Evolutionary conservation across 1,284 basidiomycete species (phyloP).

Genomic region (Sphaerobolus stellatus): DNA sequence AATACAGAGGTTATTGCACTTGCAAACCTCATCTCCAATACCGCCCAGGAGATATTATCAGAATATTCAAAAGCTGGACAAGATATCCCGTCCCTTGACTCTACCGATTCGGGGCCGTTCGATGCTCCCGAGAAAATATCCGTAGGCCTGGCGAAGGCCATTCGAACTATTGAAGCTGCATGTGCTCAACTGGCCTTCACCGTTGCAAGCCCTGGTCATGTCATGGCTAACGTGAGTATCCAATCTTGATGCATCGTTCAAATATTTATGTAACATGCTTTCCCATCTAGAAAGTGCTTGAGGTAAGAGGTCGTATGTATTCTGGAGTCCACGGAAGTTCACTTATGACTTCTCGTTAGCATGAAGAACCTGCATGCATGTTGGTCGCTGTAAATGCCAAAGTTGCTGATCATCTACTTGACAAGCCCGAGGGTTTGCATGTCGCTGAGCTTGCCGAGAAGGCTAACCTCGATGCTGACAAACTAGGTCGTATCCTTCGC

Average conservation of each 20-base stretch:
- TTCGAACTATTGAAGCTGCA: slow-evolving; percentile 32
- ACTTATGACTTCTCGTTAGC: background rate
- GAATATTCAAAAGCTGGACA: slow-evolving; percentile 16
- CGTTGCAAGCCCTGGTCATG: slow-evolving; percentile 32
- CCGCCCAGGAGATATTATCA: slow-evolving; percentile 14
- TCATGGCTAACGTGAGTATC: slow-evolving; percentile 30
- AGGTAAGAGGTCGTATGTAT: background rate
- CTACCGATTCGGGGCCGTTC: slow-evolving; percentile 26
- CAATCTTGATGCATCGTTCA: background rate
- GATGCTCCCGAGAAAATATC: slow-evolving; percentile 21
- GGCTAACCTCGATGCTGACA: slow-evolving; percentile 30
- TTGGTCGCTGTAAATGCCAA: slow-evolving; percentile 26
- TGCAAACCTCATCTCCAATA: slow-evolving; percentile 12
- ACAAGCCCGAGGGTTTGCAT: slow-evolving; percentile 32
- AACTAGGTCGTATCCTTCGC: slow-evolving; percentile 36
- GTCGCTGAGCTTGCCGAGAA: slow-evolving; percentile 29
- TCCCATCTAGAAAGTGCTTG: background rate
- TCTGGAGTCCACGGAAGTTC: background rate
- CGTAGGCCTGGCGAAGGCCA: slow-evolving; percentile 23
- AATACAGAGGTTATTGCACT: slow-evolving; percentile 13
- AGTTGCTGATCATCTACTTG: slow-evolving; percentile 31
- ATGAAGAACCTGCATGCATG: slow-evolving; percentile 27
- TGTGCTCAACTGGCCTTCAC: slow-evolving; percentile 31
- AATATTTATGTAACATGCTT: background rate
- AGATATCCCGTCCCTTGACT: slow-evolving; percentile 28